Percentiles rank a stretch among this genome's conserved stretches.
phyloP scores from a whole-genome alignment of 306 rosid species.

The Canavalia gladiata region DNA sequence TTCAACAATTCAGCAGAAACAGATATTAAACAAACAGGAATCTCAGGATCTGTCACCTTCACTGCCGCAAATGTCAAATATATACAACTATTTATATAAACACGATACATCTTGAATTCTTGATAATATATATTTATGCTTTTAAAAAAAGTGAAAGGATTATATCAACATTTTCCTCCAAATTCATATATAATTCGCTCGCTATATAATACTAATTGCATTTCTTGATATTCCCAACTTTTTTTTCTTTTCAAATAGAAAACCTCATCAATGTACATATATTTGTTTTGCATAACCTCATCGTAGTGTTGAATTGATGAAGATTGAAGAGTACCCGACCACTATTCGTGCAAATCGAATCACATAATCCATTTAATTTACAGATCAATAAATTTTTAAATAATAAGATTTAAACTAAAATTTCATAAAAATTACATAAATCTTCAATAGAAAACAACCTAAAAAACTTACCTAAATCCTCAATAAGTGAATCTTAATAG shows the following conservation, averaged over 20 bases:
- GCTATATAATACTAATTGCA: not conserved
- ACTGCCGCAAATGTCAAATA: constrained; percentile 40
- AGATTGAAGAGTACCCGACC: too few relatives aligned
- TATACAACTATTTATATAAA: not conserved
- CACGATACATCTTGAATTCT: constrained; percentile 24
- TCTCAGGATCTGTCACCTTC: constrained; percentile 12
- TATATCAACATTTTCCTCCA: not conserved
- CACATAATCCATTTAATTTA: too few relatives aligned
- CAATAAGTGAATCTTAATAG: too few relatives aligned
- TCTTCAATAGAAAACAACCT: too few relatives aligned
- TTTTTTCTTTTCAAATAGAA: too few relatives aligned
- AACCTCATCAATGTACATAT: not conserved
- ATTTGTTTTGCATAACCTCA: too few relatives aligned
- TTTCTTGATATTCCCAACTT: not conserved
- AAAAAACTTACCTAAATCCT: too few relatives aligned
- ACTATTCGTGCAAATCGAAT: too few relatives aligned
- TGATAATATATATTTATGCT: not conserved
- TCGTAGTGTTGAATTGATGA: too few relatives aligned
- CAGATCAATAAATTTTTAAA: too few relatives aligned
- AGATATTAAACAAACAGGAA: not conserved
- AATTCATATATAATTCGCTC: not conserved
- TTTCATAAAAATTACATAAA: too few relatives aligned
- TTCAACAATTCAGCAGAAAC: not conserved
- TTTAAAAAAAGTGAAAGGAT: not conserved
- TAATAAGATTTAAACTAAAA: too few relatives aligned